Conservation (phyloP, 1,139 yeast genomes). For the Ogataea hybrid region DNA sequence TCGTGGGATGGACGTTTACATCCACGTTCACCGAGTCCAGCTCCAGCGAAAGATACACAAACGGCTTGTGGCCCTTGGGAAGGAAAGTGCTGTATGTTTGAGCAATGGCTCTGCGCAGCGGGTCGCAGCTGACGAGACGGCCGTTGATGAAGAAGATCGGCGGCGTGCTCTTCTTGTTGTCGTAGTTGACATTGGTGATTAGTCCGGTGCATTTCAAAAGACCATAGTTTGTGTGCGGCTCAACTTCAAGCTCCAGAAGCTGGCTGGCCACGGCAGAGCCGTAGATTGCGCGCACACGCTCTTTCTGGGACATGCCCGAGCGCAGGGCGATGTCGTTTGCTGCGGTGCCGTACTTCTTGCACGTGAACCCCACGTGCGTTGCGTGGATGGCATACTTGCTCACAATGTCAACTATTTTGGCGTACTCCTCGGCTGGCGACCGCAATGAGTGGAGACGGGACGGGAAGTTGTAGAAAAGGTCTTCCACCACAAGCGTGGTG, state of each 20-base stretch:
- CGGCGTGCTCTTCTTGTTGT: constrained; percentile 60
- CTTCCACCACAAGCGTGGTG: constrained; percentile 83
- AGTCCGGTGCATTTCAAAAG: constrained; percentile 53
- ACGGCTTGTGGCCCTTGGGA: constrained; percentile 80
- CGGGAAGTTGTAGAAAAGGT: constrained; percentile 85
- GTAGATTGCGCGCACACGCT: constrained; percentile 69
- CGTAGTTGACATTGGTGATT: constrained; percentile 70
- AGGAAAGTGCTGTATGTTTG: constrained; percentile 64
- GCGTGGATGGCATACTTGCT: constrained; percentile 83
- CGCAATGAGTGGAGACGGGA: constrained; percentile 68
- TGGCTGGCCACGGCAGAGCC: constrained; percentile 72
- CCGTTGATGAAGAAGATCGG: constrained; percentile 84
- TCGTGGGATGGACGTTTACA: constrained; percentile 95
- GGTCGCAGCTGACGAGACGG: constrained; percentile 80
- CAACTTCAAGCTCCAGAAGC: constrained; percentile 45
- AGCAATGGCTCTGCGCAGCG: constrained; percentile 65
- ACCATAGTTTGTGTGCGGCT: constrained; percentile 38
- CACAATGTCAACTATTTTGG: constrained; percentile 75
- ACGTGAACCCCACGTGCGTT: constrained; percentile 65
- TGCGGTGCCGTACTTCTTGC: constrained; percentile 74
- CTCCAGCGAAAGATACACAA: constrained; percentile 67
- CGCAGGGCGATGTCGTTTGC: constrained; percentile 56
- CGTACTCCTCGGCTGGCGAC: constrained; percentile 71
- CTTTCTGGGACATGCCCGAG: constrained; percentile 46
- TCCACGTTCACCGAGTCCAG: constrained; percentile 73